Conservation (phyloP, 441 rosid genomes). For the Gossypium davidsonii region DNA sequence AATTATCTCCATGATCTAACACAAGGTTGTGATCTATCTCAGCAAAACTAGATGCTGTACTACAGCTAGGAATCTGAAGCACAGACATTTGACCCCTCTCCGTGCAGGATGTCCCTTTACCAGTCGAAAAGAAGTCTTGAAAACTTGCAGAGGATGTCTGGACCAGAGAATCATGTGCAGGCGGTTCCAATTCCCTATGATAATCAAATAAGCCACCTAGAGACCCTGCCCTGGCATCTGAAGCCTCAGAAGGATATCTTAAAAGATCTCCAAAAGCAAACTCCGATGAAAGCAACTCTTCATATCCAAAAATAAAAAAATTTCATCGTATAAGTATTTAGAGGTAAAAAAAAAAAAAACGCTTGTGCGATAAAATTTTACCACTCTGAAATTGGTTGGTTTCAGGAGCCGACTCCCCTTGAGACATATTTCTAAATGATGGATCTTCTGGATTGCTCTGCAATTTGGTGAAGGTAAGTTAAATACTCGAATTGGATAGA, state of each 20-base stretch:
- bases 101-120: constrained; percentile 22
- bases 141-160: constrained; percentile 40
- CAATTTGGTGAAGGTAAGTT: constrained; percentile 20
- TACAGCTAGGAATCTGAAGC: constrained; percentile 39
- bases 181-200: constrained; percentile 24
- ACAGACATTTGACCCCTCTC: constrained; percentile 34
- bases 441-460: constrained; percentile 45
- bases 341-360: not conserved
- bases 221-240: constrained; percentile 21
- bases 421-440: constrained; percentile 15
- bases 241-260: constrained; percentile 25
- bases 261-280: constrained; percentile 15
- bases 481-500: constrained; percentile 8
- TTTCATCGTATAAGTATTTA: not conserved
- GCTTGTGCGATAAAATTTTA: constrained; percentile 16
- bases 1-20: constrained; percentile 29
- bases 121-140: constrained; percentile 30
- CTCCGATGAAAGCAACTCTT: constrained; percentile 13
- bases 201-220: constrained; percentile 27
- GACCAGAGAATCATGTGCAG: constrained; percentile 28
- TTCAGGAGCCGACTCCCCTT: constrained; percentile 29
- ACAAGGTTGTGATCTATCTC: constrained; percentile 27
- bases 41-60: constrained; percentile 37
- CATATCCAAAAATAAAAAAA: constrained; percentile 18
- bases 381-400: constrained; percentile 44